Percentiles rank a stretch among this genome's conserved stretches.
These are phyloP conservation scores for Camelina laxa DNA, from an alignment of 345 rosid genomes.

Conservation along the genomic window DNA sequence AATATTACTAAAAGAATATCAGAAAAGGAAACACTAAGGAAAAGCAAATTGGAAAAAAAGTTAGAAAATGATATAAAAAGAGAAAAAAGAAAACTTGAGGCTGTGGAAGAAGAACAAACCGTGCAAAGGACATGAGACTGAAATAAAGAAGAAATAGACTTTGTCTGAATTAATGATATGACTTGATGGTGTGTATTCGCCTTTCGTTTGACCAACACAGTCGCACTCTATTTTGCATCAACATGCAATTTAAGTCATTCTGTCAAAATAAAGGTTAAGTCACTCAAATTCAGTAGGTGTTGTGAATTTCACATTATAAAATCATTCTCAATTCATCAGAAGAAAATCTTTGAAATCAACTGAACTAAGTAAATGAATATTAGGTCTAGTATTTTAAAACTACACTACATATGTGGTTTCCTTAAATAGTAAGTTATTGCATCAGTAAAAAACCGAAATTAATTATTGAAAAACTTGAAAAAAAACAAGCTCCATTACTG, in stretches of 20 bases:
- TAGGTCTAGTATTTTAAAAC: background rate
- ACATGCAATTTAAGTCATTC: background rate
- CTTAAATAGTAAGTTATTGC: conserved; percentile 16
- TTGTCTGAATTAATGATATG: conserved; percentile 34
- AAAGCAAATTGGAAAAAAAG: conserved; percentile 37
- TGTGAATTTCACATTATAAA: background rate
- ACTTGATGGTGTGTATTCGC: conserved; percentile 41
- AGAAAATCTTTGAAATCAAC: background rate
- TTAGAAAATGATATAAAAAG: conserved; percentile 9
- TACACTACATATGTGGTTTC: conserved; percentile 12
- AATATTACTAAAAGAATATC: conserved; percentile 15
- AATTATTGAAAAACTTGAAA: background rate
- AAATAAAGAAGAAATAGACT: conserved; percentile 38
- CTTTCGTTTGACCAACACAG: conserved; percentile 47
- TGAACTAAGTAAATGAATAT: background rate
- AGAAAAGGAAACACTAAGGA: conserved; percentile 42
- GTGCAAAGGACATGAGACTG: conserved; percentile 41
- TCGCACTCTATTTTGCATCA: conserved; percentile 17
- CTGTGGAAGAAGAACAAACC: conserved; percentile 38
- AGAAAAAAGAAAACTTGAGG: background rate
- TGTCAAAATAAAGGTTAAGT: conserved; percentile 3
- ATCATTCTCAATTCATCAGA: background rate
- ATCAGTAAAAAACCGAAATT: conserved; percentile 14
- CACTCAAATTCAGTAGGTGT: background rate
- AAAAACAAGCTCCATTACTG: background rate